phyloP scores from a whole-genome alignment of 2,329 filamentous ascomycete species.

The Aspergillus novofumigatus region DNA sequence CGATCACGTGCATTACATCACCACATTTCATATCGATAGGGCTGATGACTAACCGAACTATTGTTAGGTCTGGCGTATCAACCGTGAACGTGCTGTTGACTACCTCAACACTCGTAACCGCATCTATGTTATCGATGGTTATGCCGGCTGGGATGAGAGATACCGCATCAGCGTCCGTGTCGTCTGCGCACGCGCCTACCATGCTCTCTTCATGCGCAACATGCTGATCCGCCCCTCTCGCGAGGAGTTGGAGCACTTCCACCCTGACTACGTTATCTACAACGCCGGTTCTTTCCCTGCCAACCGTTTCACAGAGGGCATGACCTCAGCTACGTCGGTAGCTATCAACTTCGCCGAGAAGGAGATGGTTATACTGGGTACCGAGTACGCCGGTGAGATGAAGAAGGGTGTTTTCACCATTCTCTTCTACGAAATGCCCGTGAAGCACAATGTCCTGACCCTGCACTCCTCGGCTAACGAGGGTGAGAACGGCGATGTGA shows the following conservation, averaged over 20 bases:
- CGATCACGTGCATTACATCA: constrained; percentile 27
- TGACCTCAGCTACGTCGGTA: constrained; percentile 97
- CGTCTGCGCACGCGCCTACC: constrained; percentile 97
- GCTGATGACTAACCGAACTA: constrained; percentile 17
- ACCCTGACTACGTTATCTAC: constrained; percentile 99
- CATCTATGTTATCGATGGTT: constrained; percentile 98
- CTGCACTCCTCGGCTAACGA: constrained; percentile 98
- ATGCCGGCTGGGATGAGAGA: constrained; percentile 96
- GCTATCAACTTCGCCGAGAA: constrained; percentile 99
- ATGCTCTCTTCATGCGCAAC: constrained; percentile 99
- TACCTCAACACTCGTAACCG: constrained; percentile 98
- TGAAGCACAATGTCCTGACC: constrained; percentile 98
- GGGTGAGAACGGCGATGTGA: constrained; percentile 90
- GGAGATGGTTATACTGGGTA: constrained; percentile 99
- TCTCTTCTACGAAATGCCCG: constrained; percentile 99
- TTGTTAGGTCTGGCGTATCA: constrained; percentile 93
- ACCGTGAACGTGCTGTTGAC: constrained; percentile 96
- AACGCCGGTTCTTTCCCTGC: constrained; percentile 98
- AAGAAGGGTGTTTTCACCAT: constrained; percentile 99
- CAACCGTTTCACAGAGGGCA: constrained; percentile 95
- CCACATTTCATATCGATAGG: constrained; percentile 1
- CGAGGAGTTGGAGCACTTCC: constrained; percentile 94
- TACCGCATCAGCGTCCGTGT: constrained; percentile 97
- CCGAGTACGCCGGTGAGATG: constrained; percentile 96
- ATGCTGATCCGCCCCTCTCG: constrained; percentile 94